These are phyloP conservation scores for Dichotomocladium elegans DNA, from an alignment of 371 early-diverging fungal genomes.

Conservation along the genomic window DNA sequence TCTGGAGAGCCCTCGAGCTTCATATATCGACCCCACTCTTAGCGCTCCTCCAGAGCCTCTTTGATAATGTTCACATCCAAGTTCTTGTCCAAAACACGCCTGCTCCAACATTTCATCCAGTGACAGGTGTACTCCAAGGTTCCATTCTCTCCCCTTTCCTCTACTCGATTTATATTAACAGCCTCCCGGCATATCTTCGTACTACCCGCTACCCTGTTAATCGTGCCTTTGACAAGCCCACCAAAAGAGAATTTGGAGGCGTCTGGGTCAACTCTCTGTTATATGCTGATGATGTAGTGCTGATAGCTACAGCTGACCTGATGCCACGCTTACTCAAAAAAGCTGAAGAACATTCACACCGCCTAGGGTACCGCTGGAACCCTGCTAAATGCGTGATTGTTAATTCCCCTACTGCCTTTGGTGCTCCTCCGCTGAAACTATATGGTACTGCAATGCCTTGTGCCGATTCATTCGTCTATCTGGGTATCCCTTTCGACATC, in stretches of 20 bases:
- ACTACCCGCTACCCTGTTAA: too few species aligned
- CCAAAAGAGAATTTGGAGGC: too few species aligned
- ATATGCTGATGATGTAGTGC: constrained; percentile 8
- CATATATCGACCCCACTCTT: constrained; percentile 6
- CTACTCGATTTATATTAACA: too few species aligned
- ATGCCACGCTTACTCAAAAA: not conserved
- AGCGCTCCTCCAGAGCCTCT: constrained; percentile 10
- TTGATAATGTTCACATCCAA: constrained; percentile 10
- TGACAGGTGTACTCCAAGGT: too few species aligned
- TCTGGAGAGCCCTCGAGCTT: too few species aligned
- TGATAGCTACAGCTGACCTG: not conserved
- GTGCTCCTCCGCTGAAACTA: constrained; percentile 1
- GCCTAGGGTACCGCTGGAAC: constrained; percentile 21
- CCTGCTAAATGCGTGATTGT: constrained; percentile 23
- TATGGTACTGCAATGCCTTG: not conserved
- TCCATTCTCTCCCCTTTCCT: too few species aligned
- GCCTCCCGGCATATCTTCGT: not conserved
- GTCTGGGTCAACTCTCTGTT: too few species aligned
- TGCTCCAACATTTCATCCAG: too few species aligned
- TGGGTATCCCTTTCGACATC: constrained; percentile 9
- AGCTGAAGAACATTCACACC: constrained; percentile 5
- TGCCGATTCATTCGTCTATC: constrained; percentile 3
- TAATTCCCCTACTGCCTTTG: not conserved
- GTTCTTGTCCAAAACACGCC: constrained; percentile 10
- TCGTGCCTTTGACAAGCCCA: too few species aligned